Evolutionary conservation across 805 yeast species (phyloP).

Genomic region (Tetrapisispora nanseiensis): DNA sequence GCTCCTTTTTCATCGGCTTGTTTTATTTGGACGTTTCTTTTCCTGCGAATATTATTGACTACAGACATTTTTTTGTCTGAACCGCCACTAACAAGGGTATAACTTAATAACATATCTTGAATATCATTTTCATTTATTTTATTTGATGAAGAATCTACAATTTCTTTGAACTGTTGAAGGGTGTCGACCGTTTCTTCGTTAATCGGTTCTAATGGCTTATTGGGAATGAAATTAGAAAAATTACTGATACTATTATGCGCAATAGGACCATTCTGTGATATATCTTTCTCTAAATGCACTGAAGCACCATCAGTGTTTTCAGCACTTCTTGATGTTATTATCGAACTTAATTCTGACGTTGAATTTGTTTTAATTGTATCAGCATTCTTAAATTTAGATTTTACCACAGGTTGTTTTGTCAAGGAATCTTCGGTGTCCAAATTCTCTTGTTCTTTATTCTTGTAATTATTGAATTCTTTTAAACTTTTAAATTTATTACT

Average conservation of each 20-base stretch:
- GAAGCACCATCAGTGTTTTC: neutral
- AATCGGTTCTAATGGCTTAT: constrained; percentile 8
- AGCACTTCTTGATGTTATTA: neutral
- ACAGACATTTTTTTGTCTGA: neutral
- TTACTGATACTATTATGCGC: neutral
- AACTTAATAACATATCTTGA: constrained; percentile 6
- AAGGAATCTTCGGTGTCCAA: neutral
- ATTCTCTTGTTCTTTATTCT: neutral
- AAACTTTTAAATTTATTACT: constrained; percentile 4
- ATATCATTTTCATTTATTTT: constrained; percentile 11
- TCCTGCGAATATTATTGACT: neutral
- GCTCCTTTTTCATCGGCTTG: constrained; percentile 1
- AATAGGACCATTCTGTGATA: too few relatives aligned
- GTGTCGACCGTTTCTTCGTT: constrained; percentile 9
- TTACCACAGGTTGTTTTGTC: neutral
- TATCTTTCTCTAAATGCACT: neutral
- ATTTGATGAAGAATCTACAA: constrained; percentile 4
- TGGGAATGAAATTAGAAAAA: neutral
- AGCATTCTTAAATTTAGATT: neutral
- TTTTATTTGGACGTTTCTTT: neutral
- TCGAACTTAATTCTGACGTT: neutral
- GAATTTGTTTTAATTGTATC: neutral
- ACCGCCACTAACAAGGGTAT: constrained; percentile 4
- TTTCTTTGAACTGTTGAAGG: constrained; percentile 2
- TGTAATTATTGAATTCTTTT: constrained; percentile 4